phyloP scores from a whole-genome alignment of 192 early-diverging fungal species.

The Borealophlyctis nickersoniae region DNA sequence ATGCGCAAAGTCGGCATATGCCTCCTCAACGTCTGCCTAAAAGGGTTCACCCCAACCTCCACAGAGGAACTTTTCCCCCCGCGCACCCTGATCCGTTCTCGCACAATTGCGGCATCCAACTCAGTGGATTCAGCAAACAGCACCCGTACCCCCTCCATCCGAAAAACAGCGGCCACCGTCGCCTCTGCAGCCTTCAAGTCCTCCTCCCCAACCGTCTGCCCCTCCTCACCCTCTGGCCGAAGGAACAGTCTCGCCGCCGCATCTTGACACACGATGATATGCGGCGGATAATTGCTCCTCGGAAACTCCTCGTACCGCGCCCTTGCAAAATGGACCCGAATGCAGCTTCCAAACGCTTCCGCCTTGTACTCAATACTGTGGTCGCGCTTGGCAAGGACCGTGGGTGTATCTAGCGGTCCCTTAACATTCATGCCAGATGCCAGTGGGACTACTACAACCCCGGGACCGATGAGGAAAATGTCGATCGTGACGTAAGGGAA shows the following conservation, averaged over 20 bases:
- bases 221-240: constrained; percentile 74
- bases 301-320: constrained; percentile 5
- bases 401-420: not conserved
- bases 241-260: not conserved
- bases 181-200: constrained; percentile 46
- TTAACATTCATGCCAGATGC: not conserved
- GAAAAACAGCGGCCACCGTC: constrained; percentile 1
- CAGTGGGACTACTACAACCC: not conserved
- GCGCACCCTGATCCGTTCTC: not conserved
- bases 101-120: not conserved
- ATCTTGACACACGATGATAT: not conserved
- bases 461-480: constrained; percentile 8
- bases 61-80: not conserved
- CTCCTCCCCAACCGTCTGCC: constrained; percentile 56
- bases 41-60: constrained; percentile 5
- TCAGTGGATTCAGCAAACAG: constrained; percentile 6
- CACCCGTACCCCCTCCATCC: not conserved
- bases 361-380: not conserved
- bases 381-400: not conserved
- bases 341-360: not conserved
- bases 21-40: constrained; percentile 6
- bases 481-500: constrained; percentile 7
- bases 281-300: not conserved
- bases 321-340: constrained; percentile 11
- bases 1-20: not conserved